phyloP scores from a whole-genome alignment of 2,329 filamentous ascomycete genomes.

The Cladosporium oxysporum region DNA sequence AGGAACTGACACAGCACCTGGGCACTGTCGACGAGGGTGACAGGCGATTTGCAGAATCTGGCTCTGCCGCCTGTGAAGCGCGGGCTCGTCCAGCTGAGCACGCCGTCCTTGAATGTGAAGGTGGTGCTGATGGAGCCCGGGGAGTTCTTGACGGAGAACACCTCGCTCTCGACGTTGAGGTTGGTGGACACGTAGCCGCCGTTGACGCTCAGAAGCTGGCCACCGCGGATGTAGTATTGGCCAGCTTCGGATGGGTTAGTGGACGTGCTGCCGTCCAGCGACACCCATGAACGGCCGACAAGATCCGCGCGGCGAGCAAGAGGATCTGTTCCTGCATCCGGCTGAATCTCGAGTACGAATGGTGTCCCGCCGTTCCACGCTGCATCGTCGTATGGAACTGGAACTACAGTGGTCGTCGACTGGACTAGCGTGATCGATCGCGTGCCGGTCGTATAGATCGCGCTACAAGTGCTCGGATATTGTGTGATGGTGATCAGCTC shows the following conservation, averaged over 20 bases:
- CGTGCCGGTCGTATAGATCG: conserved; percentile 28
- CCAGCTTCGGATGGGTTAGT: conserved; percentile 33
- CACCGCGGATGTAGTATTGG: conserved; percentile 34
- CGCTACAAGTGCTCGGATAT: conserved; percentile 32
- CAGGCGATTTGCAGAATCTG: conserved; percentile 36
- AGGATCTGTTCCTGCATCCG: conserved; percentile 11
- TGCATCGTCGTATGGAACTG: conserved; percentile 27
- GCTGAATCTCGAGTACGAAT: conserved; percentile 35
- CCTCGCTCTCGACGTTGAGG: conserved; percentile 26
- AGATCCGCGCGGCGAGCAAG: conserved; percentile 11
- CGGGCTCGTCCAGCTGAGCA: conserved; percentile 37
- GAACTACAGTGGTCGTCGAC: conserved; percentile 34
- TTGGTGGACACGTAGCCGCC: conserved; percentile 33
- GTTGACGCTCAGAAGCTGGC: conserved; percentile 27
- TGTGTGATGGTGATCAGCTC: conserved; percentile 33
- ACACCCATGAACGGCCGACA: conserved; percentile 30
- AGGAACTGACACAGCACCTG: conserved; percentile 35
- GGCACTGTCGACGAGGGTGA: conserved; percentile 29
- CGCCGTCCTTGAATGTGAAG: conserved; percentile 32
- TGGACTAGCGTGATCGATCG: conserved; percentile 30
- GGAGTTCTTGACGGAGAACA: conserved; percentile 31
- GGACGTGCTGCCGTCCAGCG: conserved; percentile 38
- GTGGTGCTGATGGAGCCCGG: conserved; percentile 32
- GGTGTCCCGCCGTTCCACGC: conserved; percentile 35
- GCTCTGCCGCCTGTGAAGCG: conserved; percentile 35